A percentile compares a stretch with the other conserved stretches of the same genome.
Evolutionary conservation across 805 yeast species (phyloP).

Genomic region (Pichia manshurica): DNA sequence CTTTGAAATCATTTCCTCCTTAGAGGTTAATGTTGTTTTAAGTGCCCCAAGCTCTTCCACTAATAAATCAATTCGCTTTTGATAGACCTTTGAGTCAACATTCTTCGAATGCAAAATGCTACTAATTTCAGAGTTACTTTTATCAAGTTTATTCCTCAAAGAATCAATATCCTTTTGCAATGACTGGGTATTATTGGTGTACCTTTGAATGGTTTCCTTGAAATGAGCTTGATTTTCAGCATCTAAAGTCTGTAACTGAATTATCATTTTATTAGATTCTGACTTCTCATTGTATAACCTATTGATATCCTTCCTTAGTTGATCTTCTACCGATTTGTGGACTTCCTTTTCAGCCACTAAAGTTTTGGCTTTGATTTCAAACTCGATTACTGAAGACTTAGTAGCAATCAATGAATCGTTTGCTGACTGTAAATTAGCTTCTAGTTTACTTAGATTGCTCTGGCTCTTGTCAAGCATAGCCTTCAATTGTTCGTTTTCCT

Average conservation of each 20-base stretch:
- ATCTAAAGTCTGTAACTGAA: constrained; percentile 55
- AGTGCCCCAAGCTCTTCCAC: constrained; percentile 38
- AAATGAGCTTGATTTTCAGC: constrained; percentile 54
- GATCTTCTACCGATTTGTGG: constrained; percentile 42
- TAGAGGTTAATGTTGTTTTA: constrained; percentile 38
- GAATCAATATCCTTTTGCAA: constrained; percentile 42
- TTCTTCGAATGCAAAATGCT: constrained; percentile 50
- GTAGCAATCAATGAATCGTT: constrained; percentile 52
- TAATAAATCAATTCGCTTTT: constrained; percentile 56
- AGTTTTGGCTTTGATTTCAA: constrained; percentile 41
- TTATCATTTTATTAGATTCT: constrained; percentile 49
- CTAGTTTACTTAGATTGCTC: constrained; percentile 41
- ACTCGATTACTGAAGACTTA: constrained; percentile 39
- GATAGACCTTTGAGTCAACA: constrained; percentile 46
- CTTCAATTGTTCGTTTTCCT: constrained; percentile 43
- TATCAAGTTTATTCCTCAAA: constrained; percentile 41
- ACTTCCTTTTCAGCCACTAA: constrained; percentile 50
- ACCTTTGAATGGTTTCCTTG: constrained; percentile 43
- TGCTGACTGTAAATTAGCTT: constrained; percentile 39
- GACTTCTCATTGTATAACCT: constrained; percentile 53
- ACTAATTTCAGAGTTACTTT: constrained; percentile 46
- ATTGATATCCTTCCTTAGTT: constrained; percentile 48
- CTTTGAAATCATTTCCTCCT: constrained; percentile 35
- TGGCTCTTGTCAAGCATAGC: constrained; percentile 36
- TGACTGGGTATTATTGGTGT: constrained; percentile 43